Conservation (phyloP, 73 alveolate species). For the Durusdinium trenchii region DNA sequence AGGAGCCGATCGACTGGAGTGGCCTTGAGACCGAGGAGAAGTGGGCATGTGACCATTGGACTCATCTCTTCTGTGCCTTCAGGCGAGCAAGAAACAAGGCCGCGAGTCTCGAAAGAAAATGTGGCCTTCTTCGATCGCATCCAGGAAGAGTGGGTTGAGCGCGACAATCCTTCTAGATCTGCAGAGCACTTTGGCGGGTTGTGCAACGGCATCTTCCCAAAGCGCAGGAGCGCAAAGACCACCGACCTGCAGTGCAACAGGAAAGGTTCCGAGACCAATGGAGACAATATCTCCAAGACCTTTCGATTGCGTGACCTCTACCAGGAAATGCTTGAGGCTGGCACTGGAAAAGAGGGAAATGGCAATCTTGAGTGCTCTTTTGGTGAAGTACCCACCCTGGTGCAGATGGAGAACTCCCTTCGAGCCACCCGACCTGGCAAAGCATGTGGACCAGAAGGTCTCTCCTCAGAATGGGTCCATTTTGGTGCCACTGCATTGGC, state of each 20-base stretch:
- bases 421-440: neutral
- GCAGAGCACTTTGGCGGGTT: neutral
- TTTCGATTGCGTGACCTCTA: neutral
- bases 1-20: no score
- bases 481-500: neutral
- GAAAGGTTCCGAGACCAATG: neutral
- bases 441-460: neutral
- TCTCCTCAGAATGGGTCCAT: neutral
- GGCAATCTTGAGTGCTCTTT: neutral
- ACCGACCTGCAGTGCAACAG: neutral
- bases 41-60: neutral
- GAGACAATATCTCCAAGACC: neutral
- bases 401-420: neutral
- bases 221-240: neutral
- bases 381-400: neutral
- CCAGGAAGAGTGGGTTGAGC: neutral
- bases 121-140: neutral
- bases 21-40: neutral
- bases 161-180: neutral
- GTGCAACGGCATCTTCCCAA: neutral
- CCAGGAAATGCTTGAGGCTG: neutral
- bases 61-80: neutral
- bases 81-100: neutral
- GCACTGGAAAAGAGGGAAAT: neutral
- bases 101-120: neutral